Percentiles rank a stretch among this genome's conserved stretches.
These are phyloP conservation scores for Dendrocalamus latiflorus DNA, from an alignment of 202 grass and related monocot species.

Conservation along the genomic window DNA sequence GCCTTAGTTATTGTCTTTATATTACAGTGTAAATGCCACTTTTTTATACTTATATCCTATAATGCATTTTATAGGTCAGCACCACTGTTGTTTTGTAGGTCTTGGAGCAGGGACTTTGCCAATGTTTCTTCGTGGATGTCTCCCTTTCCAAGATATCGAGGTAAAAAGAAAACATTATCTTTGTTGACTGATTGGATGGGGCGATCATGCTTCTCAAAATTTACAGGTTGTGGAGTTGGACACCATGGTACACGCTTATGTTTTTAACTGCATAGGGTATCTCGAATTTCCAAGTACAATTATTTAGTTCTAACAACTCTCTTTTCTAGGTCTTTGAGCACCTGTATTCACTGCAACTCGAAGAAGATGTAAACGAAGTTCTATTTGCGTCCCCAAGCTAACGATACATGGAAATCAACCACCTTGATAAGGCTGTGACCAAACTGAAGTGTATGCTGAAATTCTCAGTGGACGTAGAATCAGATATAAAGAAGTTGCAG, in stretches of 20 bases:
- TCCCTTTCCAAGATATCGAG: slow-evolving; percentile 78
- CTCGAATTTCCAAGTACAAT: background rate
- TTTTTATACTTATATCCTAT: slow-evolving; percentile 13
- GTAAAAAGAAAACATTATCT: slow-evolving; percentile 28
- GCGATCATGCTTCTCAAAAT: slow-evolving; percentile 25
- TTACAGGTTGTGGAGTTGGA: slow-evolving; percentile 89
- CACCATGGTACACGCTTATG: slow-evolving; percentile 21
- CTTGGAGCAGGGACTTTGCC: slow-evolving; percentile 92
- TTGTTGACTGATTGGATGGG: background rate
- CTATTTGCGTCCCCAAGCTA: slow-evolving; percentile 50
- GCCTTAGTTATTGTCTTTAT: background rate
- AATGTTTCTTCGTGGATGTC: slow-evolving; percentile 91
- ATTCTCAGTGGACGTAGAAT: slow-evolving; percentile 48
- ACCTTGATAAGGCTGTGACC: slow-evolving; percentile 20
- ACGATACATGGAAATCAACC: slow-evolving; percentile 31
- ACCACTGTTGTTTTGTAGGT: slow-evolving; percentile 67
- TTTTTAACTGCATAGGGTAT: background rate
- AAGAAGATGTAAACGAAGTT: slow-evolving; percentile 93
- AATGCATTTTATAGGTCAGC: slow-evolving; percentile 53
- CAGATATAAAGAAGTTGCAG: slow-evolving; percentile 48
- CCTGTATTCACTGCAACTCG: slow-evolving; percentile 69
- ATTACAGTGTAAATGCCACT: background rate
- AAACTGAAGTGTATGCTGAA: slow-evolving; percentile 62
- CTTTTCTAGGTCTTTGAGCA: slow-evolving; percentile 63
- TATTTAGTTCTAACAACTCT: background rate